Base-by-base conservation (phyloP, 2,329 filamentous ascomycete species). In the Hymenoscyphus fraxineus region DNA sequence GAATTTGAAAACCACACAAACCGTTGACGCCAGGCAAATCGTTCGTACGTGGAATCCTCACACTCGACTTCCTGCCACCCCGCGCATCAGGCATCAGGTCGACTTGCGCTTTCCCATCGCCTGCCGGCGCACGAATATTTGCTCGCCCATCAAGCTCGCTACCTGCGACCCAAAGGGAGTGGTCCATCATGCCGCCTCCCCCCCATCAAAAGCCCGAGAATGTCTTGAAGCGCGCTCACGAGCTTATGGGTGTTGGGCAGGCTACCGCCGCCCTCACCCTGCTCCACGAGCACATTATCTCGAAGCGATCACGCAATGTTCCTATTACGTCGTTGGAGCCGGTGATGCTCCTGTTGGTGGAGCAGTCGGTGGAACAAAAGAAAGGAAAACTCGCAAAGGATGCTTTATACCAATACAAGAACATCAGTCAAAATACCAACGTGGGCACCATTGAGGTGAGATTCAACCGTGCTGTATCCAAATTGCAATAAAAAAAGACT, bases 311-410 rank as follows among this genome's bases (percentile, higher is more conserved):
- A 74, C 92, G 95, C 77, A 98, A 96, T 88, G 95, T 92, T 75
- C 93, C 95, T 74, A 98, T 98, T 83, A 87, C 90, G 70, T 96
- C 93, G 62, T 83, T 99, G 76, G 95, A 99, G 87, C 95, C 95
- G 71, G 94, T 99, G 71, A 98, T 99, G 93, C 85, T 98, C 80
- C 89, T 97, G 72, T 89, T 99, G 76, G 94, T 99, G 75, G 93
- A 98, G 80, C 87, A 98, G 66, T 97, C 91, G 72, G 95, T 99
- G 75, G 94, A 98, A 76, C 88, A 97, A 75, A 93, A 95, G 82
- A 99, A 98, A 82, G 95, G 95, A 74, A 99, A 99, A 81, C 86
- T 95, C 67, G 95, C 94, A 79, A 99, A 99, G 85, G 95, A 99
- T 82, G 95, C 95, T 67, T 85, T 99, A 59, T 99, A 98, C 79